Percentiles rank a stretch among this genome's conserved stretches.
These are phyloP conservation scores for Tulasnella sp. DNA, from an alignment of 768 basidiomycete species.

Conservation along the genomic window DNA sequence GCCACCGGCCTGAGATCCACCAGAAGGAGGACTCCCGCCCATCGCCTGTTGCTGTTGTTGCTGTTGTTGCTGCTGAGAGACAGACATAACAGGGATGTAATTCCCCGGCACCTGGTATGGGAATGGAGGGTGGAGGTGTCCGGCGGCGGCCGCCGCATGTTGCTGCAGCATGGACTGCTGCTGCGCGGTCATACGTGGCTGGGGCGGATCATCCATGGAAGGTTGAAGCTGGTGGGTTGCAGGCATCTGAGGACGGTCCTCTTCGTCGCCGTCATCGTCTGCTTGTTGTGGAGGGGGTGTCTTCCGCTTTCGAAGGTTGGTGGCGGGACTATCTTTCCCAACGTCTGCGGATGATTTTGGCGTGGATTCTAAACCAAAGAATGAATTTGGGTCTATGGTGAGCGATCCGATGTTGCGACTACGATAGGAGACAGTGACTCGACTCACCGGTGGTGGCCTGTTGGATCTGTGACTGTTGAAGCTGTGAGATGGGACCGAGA, in stretches of 20 bases:
- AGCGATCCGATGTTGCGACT: too few relatives aligned
- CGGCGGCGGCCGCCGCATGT: neutral
- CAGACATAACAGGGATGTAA: slow-evolving; percentile 10
- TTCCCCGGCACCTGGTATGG: slow-evolving; percentile 7
- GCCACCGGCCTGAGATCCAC: neutral
- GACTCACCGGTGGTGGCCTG: too few relatives aligned
- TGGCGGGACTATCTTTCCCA: too few relatives aligned
- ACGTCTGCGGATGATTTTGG: too few relatives aligned
- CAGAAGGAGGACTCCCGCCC: neutral
- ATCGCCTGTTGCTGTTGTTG: neutral
- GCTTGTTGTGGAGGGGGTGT: slow-evolving; percentile 2
- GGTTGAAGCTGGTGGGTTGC: slow-evolving; percentile 2
- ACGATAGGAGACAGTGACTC: too few relatives aligned
- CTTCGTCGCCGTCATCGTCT: neutral
- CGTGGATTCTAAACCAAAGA: too few relatives aligned
- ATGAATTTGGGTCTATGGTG: too few relatives aligned
- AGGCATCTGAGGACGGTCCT: neutral
- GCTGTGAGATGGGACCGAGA: too few relatives aligned
- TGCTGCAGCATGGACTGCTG: neutral
- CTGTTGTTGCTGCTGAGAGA: neutral
- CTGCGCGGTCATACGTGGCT: neutral
- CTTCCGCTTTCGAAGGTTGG: neutral
- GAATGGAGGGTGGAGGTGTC: slow-evolving; percentile 10
- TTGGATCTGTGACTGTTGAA: too few relatives aligned
- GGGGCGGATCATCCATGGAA: neutral